These are phyloP conservation scores for Rheum nobile DNA, from an alignment of 148 eudicot species.

Conservation along the genomic window DNA sequence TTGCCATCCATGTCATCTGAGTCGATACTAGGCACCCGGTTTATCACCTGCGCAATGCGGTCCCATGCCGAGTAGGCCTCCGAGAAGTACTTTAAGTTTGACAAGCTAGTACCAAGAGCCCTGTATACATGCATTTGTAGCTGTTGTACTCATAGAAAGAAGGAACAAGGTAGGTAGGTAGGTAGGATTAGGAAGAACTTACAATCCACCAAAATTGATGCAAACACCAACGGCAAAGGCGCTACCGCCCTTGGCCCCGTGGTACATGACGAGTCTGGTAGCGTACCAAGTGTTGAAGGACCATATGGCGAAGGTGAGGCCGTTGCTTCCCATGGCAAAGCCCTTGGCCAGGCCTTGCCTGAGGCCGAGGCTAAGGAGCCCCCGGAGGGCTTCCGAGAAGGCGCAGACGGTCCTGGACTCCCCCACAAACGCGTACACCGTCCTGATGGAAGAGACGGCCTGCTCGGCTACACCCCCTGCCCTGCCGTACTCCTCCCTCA, in stretches of 20 bases:
- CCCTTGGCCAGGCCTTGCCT: conserved; percentile 85
- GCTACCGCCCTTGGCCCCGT: conserved; percentile 69
- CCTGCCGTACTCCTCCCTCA: conserved; percentile 38
- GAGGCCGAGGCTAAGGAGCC: conserved; percentile 51
- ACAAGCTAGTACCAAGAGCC: conserved; percentile 13
- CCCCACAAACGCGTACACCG: conserved; percentile 74
- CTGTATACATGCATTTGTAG: conserved; percentile 1
- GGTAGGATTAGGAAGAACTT: conserved; percentile 18
- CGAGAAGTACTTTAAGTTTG: conserved; percentile 20
- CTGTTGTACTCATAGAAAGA: too few relatives aligned
- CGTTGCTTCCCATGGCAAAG: conserved; percentile 68
- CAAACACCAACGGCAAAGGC: conserved; percentile 65
- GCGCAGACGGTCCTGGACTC: conserved; percentile 49
- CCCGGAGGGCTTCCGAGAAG: conserved; percentile 55
- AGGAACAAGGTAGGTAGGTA: too few relatives aligned
- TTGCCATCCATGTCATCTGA: conserved; percentile 8
- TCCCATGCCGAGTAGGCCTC: conserved; percentile 18
- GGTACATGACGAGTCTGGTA: conserved; percentile 74
- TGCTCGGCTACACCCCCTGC: conserved; percentile 59
- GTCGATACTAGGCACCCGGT: conserved; percentile 20
- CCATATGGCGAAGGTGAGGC: conserved; percentile 67
- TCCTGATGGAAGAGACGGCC: conserved; percentile 65
- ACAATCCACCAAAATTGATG: conserved; percentile 71
- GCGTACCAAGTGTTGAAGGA: conserved; percentile 70
- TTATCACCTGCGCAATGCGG: conserved; percentile 13